These are phyloP conservation scores for Glycyrrhiza uralensis DNA, from an alignment of 306 rosid genomes.

Conservation along the genomic window DNA sequence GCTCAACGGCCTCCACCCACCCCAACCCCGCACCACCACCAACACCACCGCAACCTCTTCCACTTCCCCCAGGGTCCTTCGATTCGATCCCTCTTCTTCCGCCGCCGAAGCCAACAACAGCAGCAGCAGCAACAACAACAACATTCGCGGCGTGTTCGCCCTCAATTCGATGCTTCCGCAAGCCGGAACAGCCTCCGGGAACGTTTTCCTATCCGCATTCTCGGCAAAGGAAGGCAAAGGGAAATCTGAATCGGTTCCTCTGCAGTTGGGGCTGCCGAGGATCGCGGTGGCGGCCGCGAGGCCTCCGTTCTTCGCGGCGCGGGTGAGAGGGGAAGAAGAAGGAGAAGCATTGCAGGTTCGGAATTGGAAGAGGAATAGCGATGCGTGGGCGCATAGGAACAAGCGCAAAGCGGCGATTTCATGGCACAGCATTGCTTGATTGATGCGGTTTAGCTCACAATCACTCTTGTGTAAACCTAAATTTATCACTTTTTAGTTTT, in stretches of 20 bases:
- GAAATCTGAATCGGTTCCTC: not conserved
- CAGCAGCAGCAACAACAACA: not conserved
- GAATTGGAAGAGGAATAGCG: slow-evolving; percentile 41
- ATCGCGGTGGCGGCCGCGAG: slow-evolving; percentile 33
- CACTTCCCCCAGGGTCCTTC: not conserved
- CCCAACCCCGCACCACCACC: not conserved
- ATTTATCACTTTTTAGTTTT: not conserved
- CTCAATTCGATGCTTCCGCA: slow-evolving; percentile 35
- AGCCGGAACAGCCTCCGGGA: not conserved
- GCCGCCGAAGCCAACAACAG: not conserved
- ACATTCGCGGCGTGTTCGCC: slow-evolving; percentile 32
- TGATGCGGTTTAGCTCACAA: not conserved
- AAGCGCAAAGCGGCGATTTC: slow-evolving; percentile 37
- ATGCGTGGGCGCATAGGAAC: slow-evolving; percentile 34
- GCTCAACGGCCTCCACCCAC: slow-evolving; percentile 33
- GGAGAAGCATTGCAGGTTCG: slow-evolving; percentile 33
- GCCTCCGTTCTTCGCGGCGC: slow-evolving; percentile 8
- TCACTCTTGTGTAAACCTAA: slow-evolving; percentile 3
- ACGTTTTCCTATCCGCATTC: slow-evolving; percentile 35
- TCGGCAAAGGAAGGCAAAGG: slow-evolving; percentile 24
- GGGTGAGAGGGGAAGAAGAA: slow-evolving; percentile 14
- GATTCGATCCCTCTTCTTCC: not conserved
- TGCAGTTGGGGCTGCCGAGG: slow-evolving; percentile 31
- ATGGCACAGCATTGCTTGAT: slow-evolving; percentile 28
- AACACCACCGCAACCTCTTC: not conserved